Conservation (phyloP, 2,329 filamentous ascomycete species). For the Escovopsis weberi region DNA sequence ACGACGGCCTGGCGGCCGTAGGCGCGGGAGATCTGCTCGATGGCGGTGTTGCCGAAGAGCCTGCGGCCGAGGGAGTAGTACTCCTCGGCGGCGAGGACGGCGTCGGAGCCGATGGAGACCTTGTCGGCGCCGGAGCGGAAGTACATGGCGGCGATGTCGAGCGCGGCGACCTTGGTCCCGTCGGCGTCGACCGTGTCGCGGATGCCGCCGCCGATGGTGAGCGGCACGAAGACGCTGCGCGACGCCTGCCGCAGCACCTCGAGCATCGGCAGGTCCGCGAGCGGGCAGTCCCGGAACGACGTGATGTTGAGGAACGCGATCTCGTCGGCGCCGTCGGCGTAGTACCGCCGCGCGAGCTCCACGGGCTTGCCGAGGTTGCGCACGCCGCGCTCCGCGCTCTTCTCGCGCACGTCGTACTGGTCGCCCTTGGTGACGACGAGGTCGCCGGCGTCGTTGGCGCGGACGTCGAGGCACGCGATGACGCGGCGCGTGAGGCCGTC, state of each 20-base stretch:
- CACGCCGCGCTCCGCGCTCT: conserved; percentile 49
- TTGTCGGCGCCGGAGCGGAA: conserved; percentile 97
- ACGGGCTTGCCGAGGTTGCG: conserved; percentile 95
- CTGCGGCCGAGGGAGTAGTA: conserved; percentile 60
- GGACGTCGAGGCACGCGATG: conserved; percentile 92
- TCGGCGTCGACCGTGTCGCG: conserved; percentile 83
- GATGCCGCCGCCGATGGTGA: conserved; percentile 93
- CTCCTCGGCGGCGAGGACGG: conserved; percentile 81
- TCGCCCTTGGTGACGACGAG: conserved; percentile 97
- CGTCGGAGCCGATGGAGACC: conserved; percentile 91
- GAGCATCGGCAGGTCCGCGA: conserved; percentile 89
- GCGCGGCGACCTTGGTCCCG: conserved; percentile 70
- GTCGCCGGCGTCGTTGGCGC: conserved; percentile 86
- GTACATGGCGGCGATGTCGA: conserved; percentile 92
- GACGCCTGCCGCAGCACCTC: conserved; percentile 80
- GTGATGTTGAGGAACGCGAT: conserved; percentile 98
- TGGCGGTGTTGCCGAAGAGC: conserved; percentile 70
- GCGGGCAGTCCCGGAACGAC: conserved; percentile 85
- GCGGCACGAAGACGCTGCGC: conserved; percentile 83
- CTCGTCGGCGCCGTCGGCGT: conserved; percentile 92
- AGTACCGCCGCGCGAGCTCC: conserved; percentile 85
- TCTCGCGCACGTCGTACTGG: conserved; percentile 96
- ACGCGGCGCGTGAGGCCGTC: conserved; percentile 82
- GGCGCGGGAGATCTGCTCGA: conserved; percentile 84
- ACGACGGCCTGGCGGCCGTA: conserved; percentile 97